These are phyloP conservation scores for Austroboletus novae-zelandiae DNA, from an alignment of 1,284 basidiomycete species.

Conservation along the genomic window DNA sequence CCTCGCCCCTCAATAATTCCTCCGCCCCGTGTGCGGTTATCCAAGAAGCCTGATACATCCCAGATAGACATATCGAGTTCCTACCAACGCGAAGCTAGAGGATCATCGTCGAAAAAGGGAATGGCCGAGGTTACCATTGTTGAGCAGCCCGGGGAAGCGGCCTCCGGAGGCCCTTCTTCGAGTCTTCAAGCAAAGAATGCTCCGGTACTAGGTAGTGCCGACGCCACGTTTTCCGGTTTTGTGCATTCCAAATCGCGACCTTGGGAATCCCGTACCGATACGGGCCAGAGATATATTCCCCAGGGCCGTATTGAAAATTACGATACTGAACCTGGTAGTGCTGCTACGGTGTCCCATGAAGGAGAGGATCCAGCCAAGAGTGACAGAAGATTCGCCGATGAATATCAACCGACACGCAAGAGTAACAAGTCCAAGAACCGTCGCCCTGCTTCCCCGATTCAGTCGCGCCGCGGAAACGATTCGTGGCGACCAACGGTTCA, in stretches of 20 bases:
- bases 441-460: constrained; percentile 12
- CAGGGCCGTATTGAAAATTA: constrained; percentile 1
- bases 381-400: constrained; percentile 11
- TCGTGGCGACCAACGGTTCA: constrained; percentile 5
- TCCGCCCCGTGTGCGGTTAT: constrained; percentile 24
- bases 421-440: neutral
- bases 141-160: constrained; percentile 2
- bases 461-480: constrained; percentile 2
- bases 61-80: constrained; percentile 3
- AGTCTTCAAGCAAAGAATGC: constrained; percentile 11
- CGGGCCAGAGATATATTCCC: neutral
- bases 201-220: constrained; percentile 1
- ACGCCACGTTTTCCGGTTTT: constrained; percentile 4
- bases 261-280: neutral
- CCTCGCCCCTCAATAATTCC: constrained; percentile 20
- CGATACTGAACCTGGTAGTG: constrained; percentile 9
- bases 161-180: neutral
- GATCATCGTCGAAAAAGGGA: neutral
- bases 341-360: constrained; percentile 3
- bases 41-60: constrained; percentile 11
- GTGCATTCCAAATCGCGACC: constrained; percentile 10
- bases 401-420: constrained; percentile 5
- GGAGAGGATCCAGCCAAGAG: constrained; percentile 9
- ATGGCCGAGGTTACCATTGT: neutral
- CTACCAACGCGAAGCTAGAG: constrained; percentile 1